Conservation (phyloP, 192 early-diverging fungal genomes). For the Backusella psychrophila region DNA sequence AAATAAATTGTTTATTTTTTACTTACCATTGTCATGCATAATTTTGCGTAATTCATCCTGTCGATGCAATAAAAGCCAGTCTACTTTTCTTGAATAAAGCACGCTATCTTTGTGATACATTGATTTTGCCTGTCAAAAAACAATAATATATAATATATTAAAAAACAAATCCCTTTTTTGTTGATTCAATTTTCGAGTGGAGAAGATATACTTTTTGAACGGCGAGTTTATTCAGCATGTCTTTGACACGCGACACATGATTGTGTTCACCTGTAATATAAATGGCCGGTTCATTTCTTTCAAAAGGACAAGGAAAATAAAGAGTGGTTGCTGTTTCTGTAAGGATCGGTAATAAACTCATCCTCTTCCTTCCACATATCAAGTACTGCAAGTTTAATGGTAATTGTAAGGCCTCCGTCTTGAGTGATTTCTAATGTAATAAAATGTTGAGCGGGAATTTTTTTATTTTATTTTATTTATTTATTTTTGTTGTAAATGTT, state of each 20-base stretch:
- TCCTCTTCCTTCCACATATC: slow-evolving; percentile 66
- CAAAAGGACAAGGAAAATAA: slow-evolving; percentile 69
- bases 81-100: slow-evolving; percentile 63
- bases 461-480: background rate
- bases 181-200: background rate
- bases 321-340: slow-evolving; percentile 66
- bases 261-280: slow-evolving; percentile 62
- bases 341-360: slow-evolving; percentile 63
- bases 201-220: slow-evolving; percentile 39
- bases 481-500: background rate
- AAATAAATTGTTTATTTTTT: slow-evolving; percentile 1
- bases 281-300: slow-evolving; percentile 42
- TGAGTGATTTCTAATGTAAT: slow-evolving; percentile 41
- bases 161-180: slow-evolving; percentile 15
- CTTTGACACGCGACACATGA: slow-evolving; percentile 53
- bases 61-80: slow-evolving; percentile 71
- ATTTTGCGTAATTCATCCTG: slow-evolving; percentile 63
- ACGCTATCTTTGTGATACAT: slow-evolving; percentile 41
- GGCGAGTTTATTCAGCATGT: slow-evolving; percentile 44
- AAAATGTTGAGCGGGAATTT: slow-evolving; percentile 4
- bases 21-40: slow-evolving; percentile 74
- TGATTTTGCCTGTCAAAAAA: slow-evolving; percentile 40
- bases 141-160: slow-evolving; percentile 4
- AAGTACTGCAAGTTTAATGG: slow-evolving; percentile 60
- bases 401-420: slow-evolving; percentile 38